phyloP scores from a whole-genome alignment of 768 basidiomycete genomes.

The Russula olivacea region DNA sequence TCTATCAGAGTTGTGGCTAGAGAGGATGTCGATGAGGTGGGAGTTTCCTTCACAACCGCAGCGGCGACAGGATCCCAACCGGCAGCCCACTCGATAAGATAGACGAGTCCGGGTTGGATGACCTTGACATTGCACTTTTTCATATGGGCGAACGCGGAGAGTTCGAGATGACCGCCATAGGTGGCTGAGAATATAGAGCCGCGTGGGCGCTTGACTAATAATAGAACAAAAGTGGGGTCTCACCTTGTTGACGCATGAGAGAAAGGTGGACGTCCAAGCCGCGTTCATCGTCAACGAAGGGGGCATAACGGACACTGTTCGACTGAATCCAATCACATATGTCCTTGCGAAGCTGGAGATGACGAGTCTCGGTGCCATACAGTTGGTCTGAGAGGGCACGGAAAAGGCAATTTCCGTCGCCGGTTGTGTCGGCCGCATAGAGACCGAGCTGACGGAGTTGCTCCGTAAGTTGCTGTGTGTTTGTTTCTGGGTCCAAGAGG shows the following conservation, averaged over 20 bases:
- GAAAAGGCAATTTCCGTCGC: constrained; percentile 93
- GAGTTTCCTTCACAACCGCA: constrained; percentile 19
- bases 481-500: constrained; percentile 54
- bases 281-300: constrained; percentile 84
- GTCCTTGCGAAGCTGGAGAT: constrained; percentile 60
- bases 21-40: constrained; percentile 26
- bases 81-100: constrained; percentile 79
- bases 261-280: constrained; percentile 64
- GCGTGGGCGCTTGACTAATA: constrained; percentile 6
- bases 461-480: constrained; percentile 56
- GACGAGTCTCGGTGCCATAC: constrained; percentile 65
- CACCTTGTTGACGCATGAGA: constrained; percentile 76
- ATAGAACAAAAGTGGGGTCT: constrained; percentile 28
- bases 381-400: constrained; percentile 86
- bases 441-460: constrained; percentile 76
- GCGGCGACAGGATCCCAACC: constrained; percentile 40
- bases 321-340: constrained; percentile 78
- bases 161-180: constrained; percentile 89
- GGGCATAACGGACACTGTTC: constrained; percentile 68
- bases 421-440: constrained; percentile 81
- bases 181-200: constrained; percentile 46
- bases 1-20: constrained; percentile 27
- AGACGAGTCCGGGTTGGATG: constrained; percentile 85
- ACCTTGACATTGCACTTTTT: constrained; percentile 78
- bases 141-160: constrained; percentile 88